Base-by-base conservation (phyloP, 164 flowering plant genomes). In the Chimonanthus praecox region DNA sequence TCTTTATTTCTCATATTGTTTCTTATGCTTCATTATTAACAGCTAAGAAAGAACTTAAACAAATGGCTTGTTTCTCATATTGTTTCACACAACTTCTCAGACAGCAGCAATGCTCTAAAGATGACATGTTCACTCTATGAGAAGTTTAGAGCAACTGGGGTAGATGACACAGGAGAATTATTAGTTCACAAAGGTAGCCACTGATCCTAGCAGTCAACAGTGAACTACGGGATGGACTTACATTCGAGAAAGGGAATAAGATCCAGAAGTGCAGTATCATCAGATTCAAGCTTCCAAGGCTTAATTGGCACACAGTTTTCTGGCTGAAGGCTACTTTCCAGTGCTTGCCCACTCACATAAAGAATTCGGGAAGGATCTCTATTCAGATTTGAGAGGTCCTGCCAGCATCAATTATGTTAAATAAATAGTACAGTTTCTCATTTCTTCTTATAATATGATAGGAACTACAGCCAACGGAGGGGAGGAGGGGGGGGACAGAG, bases 241-340 rank as follows among this genome's bases (percentile, higher is more conserved):
- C 97, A 92, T 72, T 91, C 97, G 64, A 92, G 95, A 73, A 92
- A 91, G 62, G 97, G 97, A 74, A 92, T 90, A 51, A 92, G 88
- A 86, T 92, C 97, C 76, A 92, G 9, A 71, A 92, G 94, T 70
- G 86, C 74, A 3, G 97, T 92, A 74, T 92, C 98, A 65, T 88
- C 88, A 21, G 74, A 16, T 71, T 94, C 97, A 49, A 82, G 84
- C 82, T 85, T 88, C 88, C 90, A 94, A 51, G 97, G 92, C 78
- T 90, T 91, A 54, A 92, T 85, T 58, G 80, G 80, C 13, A 91
- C 84, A 76, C 85, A 79, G 51, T 92, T 94, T 76, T 94, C 97
- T 11, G 91, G 91, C 84, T 94, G 97, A 78, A 94, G 94, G 79
- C 87, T 76, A 67, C 77, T 61, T 70, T 94, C 97, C 18, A 84